Evolutionary conservation across 768 basidiomycete genomes (phyloP), one percentile per base, ranked within the genome.

Genomic region (Grammothele lineata): DNA sequence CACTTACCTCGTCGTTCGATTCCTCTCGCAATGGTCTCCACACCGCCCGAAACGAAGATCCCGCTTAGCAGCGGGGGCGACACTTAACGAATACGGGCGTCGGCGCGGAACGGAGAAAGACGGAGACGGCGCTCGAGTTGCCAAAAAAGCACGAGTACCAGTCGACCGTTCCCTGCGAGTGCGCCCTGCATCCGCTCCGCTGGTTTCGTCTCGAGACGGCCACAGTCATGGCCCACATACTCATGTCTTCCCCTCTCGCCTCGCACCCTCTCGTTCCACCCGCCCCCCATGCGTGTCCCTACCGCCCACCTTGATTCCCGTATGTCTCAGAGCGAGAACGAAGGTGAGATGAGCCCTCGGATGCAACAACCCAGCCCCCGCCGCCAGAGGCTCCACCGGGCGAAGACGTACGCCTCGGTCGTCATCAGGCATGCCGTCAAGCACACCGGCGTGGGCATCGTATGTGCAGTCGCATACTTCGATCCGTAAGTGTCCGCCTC

Each of bases 391-490:
- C 36, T 43, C 22, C 19, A 18, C 22, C 30, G 40, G 30, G 33
- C 34, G 11, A 18, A 37, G 40, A 43, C 33, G 30, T 43, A 25
- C 25, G 33, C 47, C 15, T 50, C 36, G 33, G 24, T 56, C 47
- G 55, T 63, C 38, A 15, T 42, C 15, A 52, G 57, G 35, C 86
- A 89, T 61, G 66, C 73, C 22, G 73, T 68, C 45, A 81, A 72
- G 56, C 87, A 89, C 61, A 77, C 79, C 3, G 92, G 92, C 4
- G 82, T 90, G 37, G 92, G 92, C n/a, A 70, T 92, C 38, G 80
- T 94, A 21, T 91, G 89, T 53, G 78, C 87, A 8, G 89, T 93
- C 8, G 92, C 91, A 0, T 94, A 93, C 65, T 88, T 90, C 59
- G 88, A 91, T 59, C 89, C 88, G 82, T 89, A 56, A 61, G 85